Evolutionary conservation across 139 green algal genomes (phyloP).

Genomic region (Micractinium conductrix): DNA sequence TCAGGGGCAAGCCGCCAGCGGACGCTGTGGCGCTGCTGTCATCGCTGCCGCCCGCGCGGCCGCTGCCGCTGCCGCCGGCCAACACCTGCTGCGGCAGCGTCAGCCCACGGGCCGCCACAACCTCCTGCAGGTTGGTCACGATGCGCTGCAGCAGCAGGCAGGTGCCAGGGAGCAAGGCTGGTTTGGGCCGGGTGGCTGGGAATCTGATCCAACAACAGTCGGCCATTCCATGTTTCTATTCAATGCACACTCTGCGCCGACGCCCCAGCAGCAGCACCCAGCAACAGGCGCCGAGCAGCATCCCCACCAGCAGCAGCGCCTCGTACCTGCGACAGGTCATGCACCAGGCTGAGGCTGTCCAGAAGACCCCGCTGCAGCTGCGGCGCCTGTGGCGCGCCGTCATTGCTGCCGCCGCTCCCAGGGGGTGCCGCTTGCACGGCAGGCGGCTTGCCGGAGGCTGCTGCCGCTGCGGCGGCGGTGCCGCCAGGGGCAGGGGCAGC

Average conservation of each 20-base stretch:
- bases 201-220: too few relatives aligned
- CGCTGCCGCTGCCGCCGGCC: background rate
- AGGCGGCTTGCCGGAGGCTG: background rate
- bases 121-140: conserved; percentile 26
- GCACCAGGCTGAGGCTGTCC: conserved; percentile 34
- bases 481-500: background rate
- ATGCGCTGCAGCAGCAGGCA: conserved; percentile 32
- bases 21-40: background rate
- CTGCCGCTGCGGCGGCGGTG: background rate
- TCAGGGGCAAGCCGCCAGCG: conserved; percentile 2
- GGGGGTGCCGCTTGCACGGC: background rate
- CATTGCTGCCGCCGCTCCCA: background rate
- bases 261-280: too few relatives aligned
- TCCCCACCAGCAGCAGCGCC: background rate
- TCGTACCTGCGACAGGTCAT: conserved; percentile 27
- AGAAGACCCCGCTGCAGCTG: conserved; percentile 29
- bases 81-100: background rate
- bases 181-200: too few relatives aligned
- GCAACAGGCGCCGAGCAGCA: background rate
- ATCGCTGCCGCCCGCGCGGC: background rate
- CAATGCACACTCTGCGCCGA: too few relatives aligned
- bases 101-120: background rate
- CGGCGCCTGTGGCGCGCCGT: background rate
- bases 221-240: too few relatives aligned
- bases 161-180: too few relatives aligned